A percentile compares a stretch with the other conserved stretches of the same genome.
Conservation (phyloP, 768 basidiomycete species). For the Psilocybe cyanescens region DNA sequence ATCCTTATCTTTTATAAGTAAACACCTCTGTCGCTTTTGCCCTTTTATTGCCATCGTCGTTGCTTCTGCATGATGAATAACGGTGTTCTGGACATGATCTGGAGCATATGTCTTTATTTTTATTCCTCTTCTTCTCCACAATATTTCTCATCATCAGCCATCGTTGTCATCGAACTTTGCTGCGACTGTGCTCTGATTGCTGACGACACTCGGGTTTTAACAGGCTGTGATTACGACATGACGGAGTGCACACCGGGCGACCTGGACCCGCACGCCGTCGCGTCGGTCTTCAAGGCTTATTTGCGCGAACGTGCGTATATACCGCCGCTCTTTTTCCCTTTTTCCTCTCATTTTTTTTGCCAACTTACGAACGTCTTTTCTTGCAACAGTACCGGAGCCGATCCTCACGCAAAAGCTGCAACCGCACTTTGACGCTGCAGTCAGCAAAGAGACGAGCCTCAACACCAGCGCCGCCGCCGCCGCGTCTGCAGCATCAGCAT, state of each 20-base stretch:
- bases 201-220: not conserved
- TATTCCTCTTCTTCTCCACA: constrained; percentile 2
- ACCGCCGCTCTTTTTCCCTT: not conserved
- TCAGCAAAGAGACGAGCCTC: constrained; percentile 55
- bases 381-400: constrained; percentile 82
- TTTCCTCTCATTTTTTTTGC: too few species aligned
- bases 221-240: constrained; percentile 89
- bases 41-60: not conserved
- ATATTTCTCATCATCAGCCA: not conserved
- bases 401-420: constrained; percentile 76
- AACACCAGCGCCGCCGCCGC: constrained; percentile 20
- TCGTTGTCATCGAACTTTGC: not conserved
- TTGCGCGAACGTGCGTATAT: constrained; percentile 85
- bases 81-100: not conserved
- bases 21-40: not conserved
- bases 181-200: not conserved
- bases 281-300: constrained; percentile 91
- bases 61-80: not conserved
- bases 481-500: not conserved
- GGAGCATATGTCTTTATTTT: constrained; percentile 2
- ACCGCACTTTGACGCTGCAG: constrained; percentile 79
- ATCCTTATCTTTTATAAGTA: not conserved
- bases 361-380: too few species aligned
- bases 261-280: constrained; percentile 92
- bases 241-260: constrained; percentile 79